These are phyloP conservation scores for Starmerella apicola DNA, from an alignment of 805 yeast species.

Conservation along the genomic window DNA sequence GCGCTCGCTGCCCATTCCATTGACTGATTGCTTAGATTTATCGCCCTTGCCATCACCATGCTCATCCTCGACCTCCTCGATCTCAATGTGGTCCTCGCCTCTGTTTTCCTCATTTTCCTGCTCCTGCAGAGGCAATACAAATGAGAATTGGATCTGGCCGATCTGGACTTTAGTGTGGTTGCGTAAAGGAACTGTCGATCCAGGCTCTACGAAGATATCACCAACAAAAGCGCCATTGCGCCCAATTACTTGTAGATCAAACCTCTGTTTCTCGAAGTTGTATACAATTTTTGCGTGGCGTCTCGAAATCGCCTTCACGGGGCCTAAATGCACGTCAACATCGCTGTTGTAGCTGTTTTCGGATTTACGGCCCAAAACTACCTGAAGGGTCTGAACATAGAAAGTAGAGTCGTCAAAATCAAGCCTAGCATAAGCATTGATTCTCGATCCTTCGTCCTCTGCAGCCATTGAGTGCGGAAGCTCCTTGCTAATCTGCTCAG, in stretches of 20 bases:
- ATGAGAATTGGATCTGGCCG: slow-evolving; percentile 81
- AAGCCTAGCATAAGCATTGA: slow-evolving; percentile 38
- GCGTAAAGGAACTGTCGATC: slow-evolving; percentile 74
- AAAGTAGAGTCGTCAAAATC: slow-evolving; percentile 90
- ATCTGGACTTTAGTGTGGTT: slow-evolving; percentile 72
- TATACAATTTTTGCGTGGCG: slow-evolving; percentile 92
- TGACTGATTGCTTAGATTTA: neutral
- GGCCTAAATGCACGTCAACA: slow-evolving; percentile 77
- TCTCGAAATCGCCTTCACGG: slow-evolving; percentile 85
- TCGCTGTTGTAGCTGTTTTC: slow-evolving; percentile 45
- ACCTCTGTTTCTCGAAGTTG: slow-evolving; percentile 90
- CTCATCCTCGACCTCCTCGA: slow-evolving; percentile 7
- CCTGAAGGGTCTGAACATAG: slow-evolving; percentile 92
- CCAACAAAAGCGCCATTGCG: slow-evolving; percentile 96
- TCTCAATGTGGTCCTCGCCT: slow-evolving; percentile 5
- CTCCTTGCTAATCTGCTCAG: neutral
- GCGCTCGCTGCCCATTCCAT: slow-evolving; percentile 11
- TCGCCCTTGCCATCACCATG: neutral
- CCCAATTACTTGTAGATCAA: slow-evolving; percentile 83
- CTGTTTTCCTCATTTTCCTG: slow-evolving; percentile 4
- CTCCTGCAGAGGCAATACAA: slow-evolving; percentile 63
- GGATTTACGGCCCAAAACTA: slow-evolving; percentile 78
- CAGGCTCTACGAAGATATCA: slow-evolving; percentile 77
- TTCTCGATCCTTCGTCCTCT: slow-evolving; percentile 22
- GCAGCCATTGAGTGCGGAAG: neutral